These are phyloP conservation scores for Panellus pusillus DNA, from an alignment of 768 basidiomycete genomes.

Conservation along the genomic window DNA sequence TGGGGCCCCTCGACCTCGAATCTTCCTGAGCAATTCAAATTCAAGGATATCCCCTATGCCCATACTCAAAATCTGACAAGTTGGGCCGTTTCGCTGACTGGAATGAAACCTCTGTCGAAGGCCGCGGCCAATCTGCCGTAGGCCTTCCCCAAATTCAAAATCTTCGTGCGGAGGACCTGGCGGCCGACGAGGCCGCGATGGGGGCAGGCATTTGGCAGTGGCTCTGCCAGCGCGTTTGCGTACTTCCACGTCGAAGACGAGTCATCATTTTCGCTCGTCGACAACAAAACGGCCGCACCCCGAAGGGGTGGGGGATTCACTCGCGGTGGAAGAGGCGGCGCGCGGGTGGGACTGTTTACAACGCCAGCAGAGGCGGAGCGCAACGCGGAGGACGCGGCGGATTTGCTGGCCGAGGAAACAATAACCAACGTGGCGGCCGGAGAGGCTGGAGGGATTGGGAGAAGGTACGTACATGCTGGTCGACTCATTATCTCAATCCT, in stretches of 20 bases:
- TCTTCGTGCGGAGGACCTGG: slow-evolving; percentile 48
- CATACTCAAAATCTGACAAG: slow-evolving; percentile 98
- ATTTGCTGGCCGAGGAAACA: slow-evolving; percentile 38
- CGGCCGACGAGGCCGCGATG: slow-evolving; percentile 64
- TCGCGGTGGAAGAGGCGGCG: slow-evolving; percentile 54
- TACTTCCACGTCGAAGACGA: slow-evolving; percentile 99
- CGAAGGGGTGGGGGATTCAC: slow-evolving; percentile 69
- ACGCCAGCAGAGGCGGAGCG: slow-evolving; percentile 41
- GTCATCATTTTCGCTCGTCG: slow-evolving; percentile 93
- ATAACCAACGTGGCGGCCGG: slow-evolving; percentile 56
- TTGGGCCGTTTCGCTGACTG: slow-evolving; percentile 97
- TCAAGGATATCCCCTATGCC: slow-evolving; percentile 99
- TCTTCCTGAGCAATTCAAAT: slow-evolving; percentile 90
- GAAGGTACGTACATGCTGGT: slow-evolving; percentile 53
- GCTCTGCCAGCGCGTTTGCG: slow-evolving; percentile 87
- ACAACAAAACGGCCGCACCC: slow-evolving; percentile 73
- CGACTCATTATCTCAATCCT: neutral
- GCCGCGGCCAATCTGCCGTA: slow-evolving; percentile 51
- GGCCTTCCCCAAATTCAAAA: slow-evolving; percentile 49
- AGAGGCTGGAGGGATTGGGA: slow-evolving; percentile 94
- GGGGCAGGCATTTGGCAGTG: slow-evolving; percentile 88
- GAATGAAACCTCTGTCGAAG: slow-evolving; percentile 77
- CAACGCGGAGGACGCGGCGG: slow-evolving; percentile 50
- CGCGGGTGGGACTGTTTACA: slow-evolving; percentile 47
- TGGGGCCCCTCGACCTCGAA: slow-evolving; percentile 87